Evolutionary conservation across 805 yeast species (phyloP).

Genomic region (Ogataea sp.): DNA sequence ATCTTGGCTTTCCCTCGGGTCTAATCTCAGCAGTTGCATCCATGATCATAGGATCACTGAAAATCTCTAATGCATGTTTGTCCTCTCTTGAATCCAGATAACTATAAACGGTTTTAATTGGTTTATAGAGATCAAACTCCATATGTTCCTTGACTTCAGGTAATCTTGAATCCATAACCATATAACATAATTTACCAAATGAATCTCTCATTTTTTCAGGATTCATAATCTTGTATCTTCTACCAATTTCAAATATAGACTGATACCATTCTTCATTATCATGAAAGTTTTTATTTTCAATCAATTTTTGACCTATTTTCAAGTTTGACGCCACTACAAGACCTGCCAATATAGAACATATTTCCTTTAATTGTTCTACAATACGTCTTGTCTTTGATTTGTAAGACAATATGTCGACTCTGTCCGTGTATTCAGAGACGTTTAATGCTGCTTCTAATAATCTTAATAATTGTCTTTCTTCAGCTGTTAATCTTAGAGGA

Average conservation of each 20-base stretch:
- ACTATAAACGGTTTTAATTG: conserved; percentile 53
- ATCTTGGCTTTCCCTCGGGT: conserved; percentile 48
- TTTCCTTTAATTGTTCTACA: conserved; percentile 62
- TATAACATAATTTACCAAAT: conserved; percentile 73
- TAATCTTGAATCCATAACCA: conserved; percentile 76
- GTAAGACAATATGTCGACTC: conserved; percentile 62
- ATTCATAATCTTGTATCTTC: conserved; percentile 77
- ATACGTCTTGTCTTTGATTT: conserved; percentile 64
- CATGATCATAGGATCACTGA: conserved; percentile 50
- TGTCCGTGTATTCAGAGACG: conserved; percentile 75
- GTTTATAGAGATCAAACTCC: conserved; percentile 71
- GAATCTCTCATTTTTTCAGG: conserved; percentile 76
- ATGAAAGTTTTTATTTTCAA: conserved; percentile 58
- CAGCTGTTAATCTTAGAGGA: conserved; percentile 60
- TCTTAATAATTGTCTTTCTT: conserved; percentile 61
- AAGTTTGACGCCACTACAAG: conserved; percentile 70
- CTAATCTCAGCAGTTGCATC: conserved; percentile 63
- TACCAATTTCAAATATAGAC: conserved; percentile 64
- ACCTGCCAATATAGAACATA: conserved; percentile 74
- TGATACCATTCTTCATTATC: conserved; percentile 71
- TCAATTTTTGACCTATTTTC: conserved; percentile 57
- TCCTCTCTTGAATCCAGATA: conserved; percentile 34
- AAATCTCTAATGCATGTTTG: conserved; percentile 30
- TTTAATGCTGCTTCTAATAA: conserved; percentile 68
- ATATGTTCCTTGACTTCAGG: conserved; percentile 62